phyloP scores from a whole-genome alignment of 306 rosid species.

The Prunus mira region DNA sequence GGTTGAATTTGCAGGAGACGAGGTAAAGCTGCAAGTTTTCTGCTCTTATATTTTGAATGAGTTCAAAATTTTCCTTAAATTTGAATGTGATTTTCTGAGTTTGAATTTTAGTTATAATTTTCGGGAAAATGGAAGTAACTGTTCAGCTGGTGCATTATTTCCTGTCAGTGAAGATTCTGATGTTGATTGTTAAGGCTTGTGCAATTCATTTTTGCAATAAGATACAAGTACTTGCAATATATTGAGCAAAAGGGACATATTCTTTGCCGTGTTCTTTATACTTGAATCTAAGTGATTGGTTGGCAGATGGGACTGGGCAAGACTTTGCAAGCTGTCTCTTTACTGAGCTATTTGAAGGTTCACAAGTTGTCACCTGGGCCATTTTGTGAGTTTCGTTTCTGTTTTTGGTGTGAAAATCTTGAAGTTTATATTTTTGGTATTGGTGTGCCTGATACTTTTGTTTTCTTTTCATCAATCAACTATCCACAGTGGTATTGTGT shows the following conservation, averaged over 20 bases:
- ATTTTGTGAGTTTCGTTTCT: slow-evolving; percentile 65
- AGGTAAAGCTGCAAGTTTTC: slow-evolving; percentile 49
- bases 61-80: neutral
- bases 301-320: slow-evolving; percentile 97
- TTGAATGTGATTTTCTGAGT: neutral
- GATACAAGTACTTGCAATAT: neutral
- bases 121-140: neutral
- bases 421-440: slow-evolving; percentile 9
- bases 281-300: slow-evolving; percentile 25
- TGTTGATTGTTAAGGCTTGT: neutral
- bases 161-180: neutral
- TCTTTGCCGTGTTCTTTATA: slow-evolving; percentile 2
- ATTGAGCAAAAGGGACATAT: neutral
- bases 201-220: neutral
- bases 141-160: neutral
- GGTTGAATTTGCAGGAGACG: slow-evolving; percentile 83
- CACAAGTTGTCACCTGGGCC: slow-evolving; percentile 56
- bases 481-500: slow-evolving; percentile 73
- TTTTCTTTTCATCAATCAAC: slow-evolving; percentile 22
- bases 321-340: slow-evolving; percentile 89
- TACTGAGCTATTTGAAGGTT: slow-evolving; percentile 77
- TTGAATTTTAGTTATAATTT: neutral
- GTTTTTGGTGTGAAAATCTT: slow-evolving; percentile 20
- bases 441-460: slow-evolving; percentile 12
- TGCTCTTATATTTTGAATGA: neutral